Evolutionary conservation across 306 rosid genomes (phyloP).

Genomic region (Prosopis cineraria): DNA sequence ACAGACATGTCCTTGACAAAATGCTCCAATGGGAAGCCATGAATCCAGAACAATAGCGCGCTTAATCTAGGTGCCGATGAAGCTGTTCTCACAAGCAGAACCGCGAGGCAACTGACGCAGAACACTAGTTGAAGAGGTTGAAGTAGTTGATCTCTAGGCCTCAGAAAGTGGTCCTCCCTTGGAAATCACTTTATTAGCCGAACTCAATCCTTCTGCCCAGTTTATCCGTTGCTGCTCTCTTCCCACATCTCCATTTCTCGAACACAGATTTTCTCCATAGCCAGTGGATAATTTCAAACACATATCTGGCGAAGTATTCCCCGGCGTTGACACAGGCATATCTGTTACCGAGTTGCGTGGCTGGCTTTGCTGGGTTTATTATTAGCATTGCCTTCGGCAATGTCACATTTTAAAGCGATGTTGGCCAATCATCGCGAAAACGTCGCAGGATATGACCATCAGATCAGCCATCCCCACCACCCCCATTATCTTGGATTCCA

Average conservation of each 20-base stretch:
- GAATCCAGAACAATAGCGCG: neutral
- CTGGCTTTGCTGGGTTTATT: too few species aligned
- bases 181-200: constrained; percentile 61
- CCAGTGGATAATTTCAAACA: constrained; percentile 80
- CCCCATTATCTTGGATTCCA: constrained; percentile 42
- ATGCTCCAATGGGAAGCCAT: neutral
- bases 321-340: constrained; percentile 69
- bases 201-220: constrained; percentile 72
- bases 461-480: constrained; percentile 50
- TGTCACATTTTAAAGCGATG: constrained; percentile 59
- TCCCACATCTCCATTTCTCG: constrained; percentile 39
- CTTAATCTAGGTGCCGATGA: constrained; percentile 46
- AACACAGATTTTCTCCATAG: constrained; percentile 41
- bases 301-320: constrained; percentile 60
- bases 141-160: constrained; percentile 71
- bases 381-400: constrained; percentile 36
- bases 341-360: constrained; percentile 51
- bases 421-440: constrained; percentile 83
- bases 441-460: constrained; percentile 73
- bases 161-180: constrained; percentile 96
- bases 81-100: constrained; percentile 55
- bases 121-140: constrained; percentile 69
- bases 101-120: constrained; percentile 66
- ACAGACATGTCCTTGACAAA: neutral
- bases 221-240: constrained; percentile 51